Base-by-base conservation (phyloP, 345 rosid genomes). In the Ceriops zippeliana region DNA sequence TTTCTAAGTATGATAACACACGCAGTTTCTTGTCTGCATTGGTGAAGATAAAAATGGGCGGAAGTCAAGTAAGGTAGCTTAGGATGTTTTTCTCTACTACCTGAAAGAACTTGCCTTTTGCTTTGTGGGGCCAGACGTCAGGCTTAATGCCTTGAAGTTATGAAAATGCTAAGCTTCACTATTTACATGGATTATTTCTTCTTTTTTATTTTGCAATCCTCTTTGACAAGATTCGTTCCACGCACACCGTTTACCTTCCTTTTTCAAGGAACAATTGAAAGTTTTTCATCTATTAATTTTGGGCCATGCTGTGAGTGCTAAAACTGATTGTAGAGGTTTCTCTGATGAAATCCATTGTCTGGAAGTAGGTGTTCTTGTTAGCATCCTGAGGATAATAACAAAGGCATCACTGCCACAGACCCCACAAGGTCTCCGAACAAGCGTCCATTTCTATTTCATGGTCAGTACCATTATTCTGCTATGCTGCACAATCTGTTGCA, bases 341-440 rank as follows among this genome's bases (percentile, higher is more conserved):
- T 42, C 49, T 42, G 49, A 42, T 42, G 32, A 11, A 26, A 21
- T 42, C 17, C 5, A 19, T 67, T 70, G 20, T 61, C 61, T 21
- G 35, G 63, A 15, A 15, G 60, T 84, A 91, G 97, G 98, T 58
- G 84, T 93, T 73, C 78, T 91, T 21, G 86, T 88, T n/a, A 89
- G 86, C 20, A 59, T 85, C 70, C 72, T 91, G 75, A 89, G 98
- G 80, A 84, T 93, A 57, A 72, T 82, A 59, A 91, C 98, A 34
- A 91, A 93, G 77, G 96, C 93, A 58, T 86, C 95, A 9, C 85
- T 93, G 10, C 88, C 97, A 9, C 95, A 84, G 63, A 88, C 83
- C 56, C 75, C 88, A 0, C 84, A 81, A 21, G 97, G 98, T 61
- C 82, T 93, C 46, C 75, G 85, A 72, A 76, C 88, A 5, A 91